A percentile compares a stretch with the other conserved stretches of the same genome.
Evolutionary conservation across 2,329 filamentous ascomycete genomes (phyloP).

Genomic region (Geosmithia flava): DNA sequence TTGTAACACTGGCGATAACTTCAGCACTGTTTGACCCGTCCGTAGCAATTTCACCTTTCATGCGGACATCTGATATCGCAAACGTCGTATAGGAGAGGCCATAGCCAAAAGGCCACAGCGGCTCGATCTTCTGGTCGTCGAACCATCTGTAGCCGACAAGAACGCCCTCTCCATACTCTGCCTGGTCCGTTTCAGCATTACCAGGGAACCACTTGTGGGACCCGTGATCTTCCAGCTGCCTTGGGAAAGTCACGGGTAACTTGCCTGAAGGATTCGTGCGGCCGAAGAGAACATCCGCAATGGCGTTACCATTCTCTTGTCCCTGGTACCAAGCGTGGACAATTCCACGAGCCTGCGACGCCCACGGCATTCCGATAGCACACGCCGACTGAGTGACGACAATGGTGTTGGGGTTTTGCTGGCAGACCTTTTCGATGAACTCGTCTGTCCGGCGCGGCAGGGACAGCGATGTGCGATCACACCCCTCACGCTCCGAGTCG

Average conservation of each 20-base stretch:
- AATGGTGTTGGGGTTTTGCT: slow-evolving; percentile 53
- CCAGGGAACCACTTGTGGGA: slow-evolving; percentile 65
- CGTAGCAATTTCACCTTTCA: no score
- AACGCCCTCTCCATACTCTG: slow-evolving; percentile 60
- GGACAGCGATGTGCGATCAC: slow-evolving; percentile 61
- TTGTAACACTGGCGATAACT: slow-evolving; percentile 28
- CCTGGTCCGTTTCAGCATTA: slow-evolving; percentile 35
- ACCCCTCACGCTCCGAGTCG: slow-evolving; percentile 67
- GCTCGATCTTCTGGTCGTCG: slow-evolving; percentile 45
- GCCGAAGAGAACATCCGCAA: slow-evolving; percentile 57
- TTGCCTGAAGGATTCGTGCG: slow-evolving; percentile 57
- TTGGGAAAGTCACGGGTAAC: slow-evolving; percentile 58
- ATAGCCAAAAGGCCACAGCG: slow-evolving; percentile 62
- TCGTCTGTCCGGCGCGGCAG: slow-evolving; percentile 45
- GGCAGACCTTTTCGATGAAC: slow-evolving; percentile 48
- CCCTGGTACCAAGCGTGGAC: slow-evolving; percentile 62
- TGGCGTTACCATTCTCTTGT: slow-evolving; percentile 57
- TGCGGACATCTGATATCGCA: slow-evolving; percentile 19
- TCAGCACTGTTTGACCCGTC: neutral
- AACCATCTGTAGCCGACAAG: slow-evolving; percentile 66
- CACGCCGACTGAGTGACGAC: slow-evolving; percentile 61
- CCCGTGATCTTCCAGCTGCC: slow-evolving; percentile 49
- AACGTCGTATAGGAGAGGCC: slow-evolving; percentile 64
- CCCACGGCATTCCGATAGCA: slow-evolving; percentile 63
- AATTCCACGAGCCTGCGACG: slow-evolving; percentile 36